Percentiles rank a stretch among this genome's conserved stretches.
Conservation (phyloP, 495 filamentous ascomycete genomes). For the Penicillium roqueforti region DNA sequence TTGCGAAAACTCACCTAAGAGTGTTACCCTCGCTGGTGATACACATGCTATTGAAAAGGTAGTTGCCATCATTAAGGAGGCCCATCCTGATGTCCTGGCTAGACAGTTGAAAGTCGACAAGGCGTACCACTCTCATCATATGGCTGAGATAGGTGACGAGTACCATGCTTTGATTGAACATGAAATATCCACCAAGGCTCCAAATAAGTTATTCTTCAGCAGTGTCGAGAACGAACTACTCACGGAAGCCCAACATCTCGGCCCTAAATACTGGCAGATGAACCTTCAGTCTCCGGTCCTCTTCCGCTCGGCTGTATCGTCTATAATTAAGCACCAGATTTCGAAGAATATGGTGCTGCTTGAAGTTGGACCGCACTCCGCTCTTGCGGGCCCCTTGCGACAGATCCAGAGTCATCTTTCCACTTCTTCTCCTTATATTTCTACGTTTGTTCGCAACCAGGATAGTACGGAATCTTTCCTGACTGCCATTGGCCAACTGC, state of each 20-base stretch:
- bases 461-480: constrained; percentile 1
- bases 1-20: constrained; percentile 27
- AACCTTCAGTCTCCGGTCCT: constrained; percentile 39
- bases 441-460: neutral
- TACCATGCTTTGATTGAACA: constrained; percentile 16
- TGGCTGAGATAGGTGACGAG: constrained; percentile 6
- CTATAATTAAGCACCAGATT: constrained; percentile 17
- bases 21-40: constrained; percentile 29
- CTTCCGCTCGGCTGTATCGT: constrained; percentile 32
- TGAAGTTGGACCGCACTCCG: constrained; percentile 46
- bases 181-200: constrained; percentile 1
- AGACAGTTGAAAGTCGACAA: constrained; percentile 50
- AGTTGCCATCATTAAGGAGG: constrained; percentile 38
- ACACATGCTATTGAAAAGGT: constrained; percentile 36
- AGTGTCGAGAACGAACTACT: constrained; percentile 27
- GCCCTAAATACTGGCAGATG: constrained; percentile 40
- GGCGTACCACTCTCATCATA: constrained; percentile 30
- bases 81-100: constrained; percentile 34
- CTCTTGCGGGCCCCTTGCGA: constrained; percentile 34
- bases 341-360: constrained; percentile 33
- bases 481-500: neutral
- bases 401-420: constrained; percentile 22
- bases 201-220: constrained; percentile 23
- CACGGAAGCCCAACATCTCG: constrained; percentile 10
- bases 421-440: neutral